Conservation (phyloP, 805 yeast genomes). For the Nadsonia fulvescens region DNA sequence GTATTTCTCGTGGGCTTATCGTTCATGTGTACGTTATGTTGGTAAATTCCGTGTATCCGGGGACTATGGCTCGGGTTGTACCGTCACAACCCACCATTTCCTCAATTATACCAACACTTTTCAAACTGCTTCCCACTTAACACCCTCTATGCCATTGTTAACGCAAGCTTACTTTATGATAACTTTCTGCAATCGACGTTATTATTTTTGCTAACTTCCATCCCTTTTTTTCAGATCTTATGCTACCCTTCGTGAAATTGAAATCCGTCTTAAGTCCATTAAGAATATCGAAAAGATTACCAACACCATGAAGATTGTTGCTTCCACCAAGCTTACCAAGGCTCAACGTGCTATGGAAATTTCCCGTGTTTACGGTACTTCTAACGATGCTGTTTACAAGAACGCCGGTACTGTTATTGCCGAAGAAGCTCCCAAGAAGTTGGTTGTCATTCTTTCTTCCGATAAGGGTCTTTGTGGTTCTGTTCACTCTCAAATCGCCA, state of each 20-base stretch:
- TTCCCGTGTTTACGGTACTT: conserved; percentile 67
- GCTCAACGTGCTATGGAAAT: conserved; percentile 90
- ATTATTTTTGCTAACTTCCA: background rate
- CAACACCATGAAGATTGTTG: conserved; percentile 98
- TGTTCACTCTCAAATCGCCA: conserved; percentile 86
- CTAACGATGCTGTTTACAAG: conserved; percentile 62
- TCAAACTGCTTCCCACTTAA: too few species aligned
- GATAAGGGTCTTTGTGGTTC: conserved; percentile 99
- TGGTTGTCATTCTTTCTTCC: conserved; percentile 77
- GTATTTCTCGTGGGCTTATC: too few species aligned
- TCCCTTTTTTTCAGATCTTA: conserved; percentile 67
- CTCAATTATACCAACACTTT: too few species aligned
- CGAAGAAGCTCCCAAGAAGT: conserved; percentile 38
- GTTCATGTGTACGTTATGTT: too few species aligned
- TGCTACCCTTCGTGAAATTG: conserved; percentile 98
- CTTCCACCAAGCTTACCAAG: conserved; percentile 87
- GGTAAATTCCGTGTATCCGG: too few species aligned
- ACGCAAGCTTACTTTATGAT: too few species aligned
- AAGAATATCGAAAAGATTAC: conserved; percentile 98
- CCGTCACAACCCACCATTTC: too few species aligned
- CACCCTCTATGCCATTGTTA: too few species aligned
- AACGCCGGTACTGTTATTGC: conserved; percentile 61
- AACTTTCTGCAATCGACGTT: conserved; percentile 1
- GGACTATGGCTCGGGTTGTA: too few species aligned
- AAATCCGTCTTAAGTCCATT: conserved; percentile 92